Base-by-base conservation (phyloP, 2,329 filamentous ascomycete species). In the Penicillium vulpinum region DNA sequence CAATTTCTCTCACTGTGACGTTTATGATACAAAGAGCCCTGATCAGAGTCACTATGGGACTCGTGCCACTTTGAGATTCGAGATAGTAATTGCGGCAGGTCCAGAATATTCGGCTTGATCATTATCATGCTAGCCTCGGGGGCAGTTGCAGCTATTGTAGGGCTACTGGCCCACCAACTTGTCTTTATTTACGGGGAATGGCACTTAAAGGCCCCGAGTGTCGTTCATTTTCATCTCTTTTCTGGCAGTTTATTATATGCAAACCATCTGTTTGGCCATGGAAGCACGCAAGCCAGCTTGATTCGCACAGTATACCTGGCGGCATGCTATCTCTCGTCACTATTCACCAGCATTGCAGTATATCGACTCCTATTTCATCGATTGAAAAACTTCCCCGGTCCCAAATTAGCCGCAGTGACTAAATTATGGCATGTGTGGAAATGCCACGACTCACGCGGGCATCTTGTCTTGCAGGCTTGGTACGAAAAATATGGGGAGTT, bases 391-490 rank as follows among this genome's bases (percentile, higher is more conserved):
- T 58, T 58, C 7, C 56, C 56, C 1, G 56, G 56, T 0, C 52
- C 56, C 21, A 44, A 10, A 10, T 29, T 50, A 26, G 56, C 46
- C 0, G 28, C 51, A 9, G 4, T 31, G 1, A 51, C 28, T 13
- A 55, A 55, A 36, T 22, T 57, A 16, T 57, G 55, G 55, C 44
- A 54, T 29, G 55, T 57, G 2, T 57, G 51, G 50, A 36, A 57
- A 13, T 57, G 55, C 11, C 51, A 31, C 1, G 44, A 54, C 7
- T 57, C 55, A 0, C 55, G 55, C 6, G 51, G 51, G 0, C 55
- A 57, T 40, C 45, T 54, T 5, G 26, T 57, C 11, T 35, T 57
- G 10, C 41, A 57, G 16, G 31, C 2, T 2, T 43, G 38, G 38
- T 15, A 57, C 15, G 45, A 49, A 31, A 24, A 54, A 15, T 49